Percentiles rank a stretch among this genome's conserved stretches.
Conservation (phyloP, 2,329 filamentous ascomycete genomes). For the Colletotrichum limetticola region DNA sequence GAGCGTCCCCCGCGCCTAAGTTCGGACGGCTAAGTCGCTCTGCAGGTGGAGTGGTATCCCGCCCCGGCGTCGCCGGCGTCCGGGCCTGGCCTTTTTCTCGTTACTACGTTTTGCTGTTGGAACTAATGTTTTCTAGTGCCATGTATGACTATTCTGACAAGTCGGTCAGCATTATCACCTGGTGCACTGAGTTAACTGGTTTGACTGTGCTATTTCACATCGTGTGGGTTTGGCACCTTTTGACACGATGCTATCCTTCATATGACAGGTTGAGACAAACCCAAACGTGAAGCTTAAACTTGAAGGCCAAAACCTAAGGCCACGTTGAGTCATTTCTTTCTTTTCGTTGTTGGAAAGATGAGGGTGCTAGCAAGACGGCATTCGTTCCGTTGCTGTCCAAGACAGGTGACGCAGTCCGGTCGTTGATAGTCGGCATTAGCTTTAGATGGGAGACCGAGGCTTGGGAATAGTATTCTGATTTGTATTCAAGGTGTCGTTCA, state of each 20-base stretch:
- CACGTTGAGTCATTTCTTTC: neutral
- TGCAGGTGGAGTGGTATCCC: conserved; percentile 2
- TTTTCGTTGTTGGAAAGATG: neutral
- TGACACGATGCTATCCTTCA: neutral
- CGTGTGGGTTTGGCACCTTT: neutral
- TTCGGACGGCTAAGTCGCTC: conserved; percentile 12
- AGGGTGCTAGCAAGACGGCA: neutral
- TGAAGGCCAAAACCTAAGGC: neutral
- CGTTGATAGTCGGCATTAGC: too few relatives aligned
- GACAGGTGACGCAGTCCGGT: neutral
- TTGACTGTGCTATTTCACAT: neutral
- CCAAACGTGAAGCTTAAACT: conserved; percentile 12
- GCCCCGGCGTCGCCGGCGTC: conserved; percentile 30
- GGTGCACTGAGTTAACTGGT: neutral
- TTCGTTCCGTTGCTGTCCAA: too few relatives aligned
- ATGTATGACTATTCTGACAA: neutral
- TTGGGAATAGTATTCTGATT: neutral
- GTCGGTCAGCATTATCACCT: neutral
- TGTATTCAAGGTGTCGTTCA: neutral
- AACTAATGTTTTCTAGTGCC: neutral
- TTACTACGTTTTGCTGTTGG: neutral
- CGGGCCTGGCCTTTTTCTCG: neutral
- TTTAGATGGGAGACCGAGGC: neutral
- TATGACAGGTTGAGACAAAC: conserved; percentile 5
- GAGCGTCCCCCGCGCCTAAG: conserved; percentile 4